Percentiles rank a stretch among this genome's conserved stretches.
These are phyloP conservation scores for Beauveria asiatica DNA, from an alignment of 2,329 filamentous ascomycete genomes.

Conservation along the genomic window DNA sequence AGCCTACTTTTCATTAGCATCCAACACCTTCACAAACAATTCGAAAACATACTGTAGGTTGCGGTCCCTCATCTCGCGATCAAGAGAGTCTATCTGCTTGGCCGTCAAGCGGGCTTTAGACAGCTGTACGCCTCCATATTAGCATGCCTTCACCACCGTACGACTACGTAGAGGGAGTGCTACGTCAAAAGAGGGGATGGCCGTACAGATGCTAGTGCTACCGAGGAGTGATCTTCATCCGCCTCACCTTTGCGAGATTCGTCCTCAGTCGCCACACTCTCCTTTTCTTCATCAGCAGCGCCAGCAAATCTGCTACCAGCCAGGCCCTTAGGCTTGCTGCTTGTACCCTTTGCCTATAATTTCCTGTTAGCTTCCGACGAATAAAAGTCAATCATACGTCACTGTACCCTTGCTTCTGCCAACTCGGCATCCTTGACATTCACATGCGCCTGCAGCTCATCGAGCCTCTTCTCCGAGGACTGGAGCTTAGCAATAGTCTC, in stretches of 20 bases:
- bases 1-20: conserved; percentile 8
- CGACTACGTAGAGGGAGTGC: conserved; percentile 13
- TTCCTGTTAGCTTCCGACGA: not conserved
- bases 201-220: conserved; percentile 60
- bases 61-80: conserved; percentile 47
- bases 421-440: conserved; percentile 58
- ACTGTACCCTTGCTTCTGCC: conserved; percentile 48
- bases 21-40: not conserved
- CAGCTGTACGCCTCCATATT: conserved; percentile 24
- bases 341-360: conserved; percentile 35
- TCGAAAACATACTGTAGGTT: conserved; percentile 35
- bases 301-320: conserved; percentile 46
- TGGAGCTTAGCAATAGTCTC: conserved; percentile 35
- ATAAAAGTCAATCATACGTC: too few species aligned
- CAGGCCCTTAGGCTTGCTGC: conserved; percentile 40
- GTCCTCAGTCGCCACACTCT: conserved; percentile 24
- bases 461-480: conserved; percentile 39
- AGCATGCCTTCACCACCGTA: conserved; percentile 9
- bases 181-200: conserved; percentile 37
- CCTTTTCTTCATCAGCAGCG: conserved; percentile 25
- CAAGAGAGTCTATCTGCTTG: conserved; percentile 44
- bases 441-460: conserved; percentile 44
- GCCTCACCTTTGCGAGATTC: conserved; percentile 49
- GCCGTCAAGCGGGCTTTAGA: conserved; percentile 36
- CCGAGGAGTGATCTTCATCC: conserved; percentile 53